These are phyloP conservation scores for Cutaneotrichosporon sp. DNA, from an alignment of 1,284 basidiomycete species.

Conservation along the genomic window DNA sequence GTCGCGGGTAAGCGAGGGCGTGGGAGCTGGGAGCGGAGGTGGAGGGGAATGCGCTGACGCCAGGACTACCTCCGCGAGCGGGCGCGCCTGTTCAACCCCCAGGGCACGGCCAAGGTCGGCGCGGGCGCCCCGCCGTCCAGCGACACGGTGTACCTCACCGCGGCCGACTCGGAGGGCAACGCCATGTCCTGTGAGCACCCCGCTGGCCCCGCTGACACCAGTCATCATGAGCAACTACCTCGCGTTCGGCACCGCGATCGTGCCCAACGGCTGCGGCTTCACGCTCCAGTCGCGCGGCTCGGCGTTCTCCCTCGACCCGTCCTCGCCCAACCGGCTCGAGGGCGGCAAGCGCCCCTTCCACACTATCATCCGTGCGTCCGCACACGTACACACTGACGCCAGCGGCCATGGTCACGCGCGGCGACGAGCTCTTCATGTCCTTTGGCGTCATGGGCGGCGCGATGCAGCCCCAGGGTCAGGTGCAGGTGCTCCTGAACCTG, in stretches of 20 bases:
- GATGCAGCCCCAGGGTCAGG: conserved; percentile 31
- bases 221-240: conserved; percentile 83
- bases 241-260: conserved; percentile 64
- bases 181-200: conserved; percentile 52
- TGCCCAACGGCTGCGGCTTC: conserved; percentile 92
- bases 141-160: conserved; percentile 95
- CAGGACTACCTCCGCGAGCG: conserved; percentile 74
- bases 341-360: conserved; percentile 90
- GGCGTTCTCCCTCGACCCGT: conserved; percentile 75
- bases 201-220: background rate
- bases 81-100: conserved; percentile 77
- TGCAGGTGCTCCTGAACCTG: conserved; percentile 69
- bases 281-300: conserved; percentile 92
- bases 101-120: conserved; percentile 67
- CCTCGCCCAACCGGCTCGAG: conserved; percentile 78
- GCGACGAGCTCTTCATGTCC: conserved; percentile 78
- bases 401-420: conserved; percentile 76
- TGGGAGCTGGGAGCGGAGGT: background rate
- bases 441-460: conserved; percentile 84
- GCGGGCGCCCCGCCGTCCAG: conserved; percentile 61
- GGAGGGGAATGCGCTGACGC: background rate
- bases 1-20: conserved; percentile 56
- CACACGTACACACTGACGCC: background rate
- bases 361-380: conserved; percentile 69
- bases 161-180: conserved; percentile 86